Conservation (phyloP, 192 early-diverging fungal species). For the Coemansia sp. region DNA sequence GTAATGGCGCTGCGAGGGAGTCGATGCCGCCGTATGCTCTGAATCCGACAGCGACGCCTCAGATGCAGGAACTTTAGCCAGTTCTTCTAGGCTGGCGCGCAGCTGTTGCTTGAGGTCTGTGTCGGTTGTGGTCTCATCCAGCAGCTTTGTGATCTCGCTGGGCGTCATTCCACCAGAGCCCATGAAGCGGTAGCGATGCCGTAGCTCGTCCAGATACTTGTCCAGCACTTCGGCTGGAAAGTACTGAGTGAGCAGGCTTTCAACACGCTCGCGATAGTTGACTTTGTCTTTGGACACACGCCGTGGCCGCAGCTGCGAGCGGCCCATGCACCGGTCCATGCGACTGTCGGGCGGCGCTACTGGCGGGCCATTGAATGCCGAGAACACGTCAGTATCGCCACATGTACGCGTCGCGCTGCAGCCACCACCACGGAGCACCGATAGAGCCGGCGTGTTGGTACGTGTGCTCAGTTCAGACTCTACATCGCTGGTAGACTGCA, state of each 20-base stretch:
- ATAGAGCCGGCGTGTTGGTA: conserved; percentile 16
- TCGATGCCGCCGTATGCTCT: conserved; percentile 28
- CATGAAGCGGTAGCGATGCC: conserved; percentile 50
- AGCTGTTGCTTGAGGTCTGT: conserved; percentile 49
- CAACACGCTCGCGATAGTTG: conserved; percentile 51
- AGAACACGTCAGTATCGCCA: conserved; percentile 18
- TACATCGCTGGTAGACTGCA: conserved; percentile 10
- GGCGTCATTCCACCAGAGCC: conserved; percentile 47
- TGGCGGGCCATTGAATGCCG: conserved; percentile 48
- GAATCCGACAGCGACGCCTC: conserved; percentile 32
- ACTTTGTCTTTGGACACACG: conserved; percentile 32
- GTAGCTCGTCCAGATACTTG: conserved; percentile 52
- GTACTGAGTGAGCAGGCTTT: conserved; percentile 50
- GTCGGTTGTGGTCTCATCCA: conserved; percentile 37
- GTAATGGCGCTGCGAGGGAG: conserved; percentile 37
- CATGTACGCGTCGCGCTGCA: not conserved
- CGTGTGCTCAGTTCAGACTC: conserved; percentile 12
- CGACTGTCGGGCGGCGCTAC: conserved; percentile 42
- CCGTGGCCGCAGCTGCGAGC: conserved; percentile 29
- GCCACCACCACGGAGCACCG: conserved; percentile 52
- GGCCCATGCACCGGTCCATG: not conserved
- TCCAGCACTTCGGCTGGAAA: conserved; percentile 39
- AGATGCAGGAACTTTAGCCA: conserved; percentile 18
- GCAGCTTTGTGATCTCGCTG: conserved; percentile 38
- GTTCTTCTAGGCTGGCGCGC: conserved; percentile 46